Evolutionary conservation across 2,329 filamentous ascomycete species (phyloP).

Genomic region (Xylariaceae sp.): DNA sequence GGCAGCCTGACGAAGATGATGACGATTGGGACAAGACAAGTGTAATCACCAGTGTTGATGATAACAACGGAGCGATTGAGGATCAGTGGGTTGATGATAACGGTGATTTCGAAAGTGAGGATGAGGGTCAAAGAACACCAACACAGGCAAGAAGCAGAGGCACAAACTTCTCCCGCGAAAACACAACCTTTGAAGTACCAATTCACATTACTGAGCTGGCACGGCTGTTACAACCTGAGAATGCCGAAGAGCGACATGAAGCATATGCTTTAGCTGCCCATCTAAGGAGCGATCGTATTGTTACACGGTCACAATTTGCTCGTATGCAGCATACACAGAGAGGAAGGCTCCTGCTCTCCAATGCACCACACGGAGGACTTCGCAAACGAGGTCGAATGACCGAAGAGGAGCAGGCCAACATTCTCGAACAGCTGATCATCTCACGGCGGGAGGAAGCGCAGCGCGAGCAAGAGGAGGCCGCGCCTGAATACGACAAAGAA

Average conservation of each 20-base stretch:
- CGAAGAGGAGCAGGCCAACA: conserved; percentile 55
- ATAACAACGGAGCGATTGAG: conserved; percentile 44
- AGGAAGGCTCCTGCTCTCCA: conserved; percentile 61
- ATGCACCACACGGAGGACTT: conserved; percentile 34
- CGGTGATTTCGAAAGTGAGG: conserved; percentile 17
- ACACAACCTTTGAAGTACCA: conserved; percentile 59
- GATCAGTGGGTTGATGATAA: conserved; percentile 44
- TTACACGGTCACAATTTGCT: conserved; percentile 78
- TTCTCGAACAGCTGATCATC: conserved; percentile 58
- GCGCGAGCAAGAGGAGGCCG: conserved; percentile 10
- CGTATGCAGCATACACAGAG: conserved; percentile 65
- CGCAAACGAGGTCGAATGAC: conserved; percentile 37
- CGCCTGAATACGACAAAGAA: conserved; percentile 6
- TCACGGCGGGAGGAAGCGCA: conserved; percentile 40
- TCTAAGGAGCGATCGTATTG: conserved; percentile 63
- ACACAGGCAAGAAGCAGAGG: conserved; percentile 67
- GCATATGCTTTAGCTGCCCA: conserved; percentile 79
- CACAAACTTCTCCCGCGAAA: conserved; percentile 45
- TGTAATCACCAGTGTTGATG: conserved; percentile 52
- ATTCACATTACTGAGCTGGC: conserved; percentile 69
- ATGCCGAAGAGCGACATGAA: conserved; percentile 72
- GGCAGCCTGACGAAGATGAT: conserved; percentile 51
- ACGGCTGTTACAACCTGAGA: conserved; percentile 75
- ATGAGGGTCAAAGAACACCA: conserved; percentile 63
- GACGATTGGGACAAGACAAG: conserved; percentile 74